A percentile compares a stretch with the other conserved stretches of the same genome.
Conservation (phyloP, 768 basidiomycete genomes). For the Lactifluus echinatus region DNA sequence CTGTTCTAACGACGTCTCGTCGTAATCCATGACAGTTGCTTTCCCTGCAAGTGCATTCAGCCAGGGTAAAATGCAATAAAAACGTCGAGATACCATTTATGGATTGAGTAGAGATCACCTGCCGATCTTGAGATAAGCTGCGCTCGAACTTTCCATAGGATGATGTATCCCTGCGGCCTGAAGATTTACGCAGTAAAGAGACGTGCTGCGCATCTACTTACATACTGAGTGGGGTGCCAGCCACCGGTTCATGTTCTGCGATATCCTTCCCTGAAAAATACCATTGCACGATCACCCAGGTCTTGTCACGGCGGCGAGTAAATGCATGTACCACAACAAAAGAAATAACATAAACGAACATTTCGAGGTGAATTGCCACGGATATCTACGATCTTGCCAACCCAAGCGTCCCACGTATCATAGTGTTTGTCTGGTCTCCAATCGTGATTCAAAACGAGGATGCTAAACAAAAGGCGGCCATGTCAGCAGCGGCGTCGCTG, state of each 20-base stretch:
- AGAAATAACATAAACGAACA: background rate
- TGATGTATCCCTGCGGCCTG: background rate
- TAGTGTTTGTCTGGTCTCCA: background rate
- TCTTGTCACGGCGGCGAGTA: background rate
- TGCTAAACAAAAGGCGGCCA: background rate
- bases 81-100: conserved; percentile 2
- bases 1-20: background rate
- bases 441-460: conserved; percentile 2
- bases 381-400: conserved; percentile 8
- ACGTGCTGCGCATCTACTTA: background rate
- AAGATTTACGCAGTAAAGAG: background rate
- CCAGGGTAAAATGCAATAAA: too few species aligned
- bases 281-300: conserved; percentile 2
- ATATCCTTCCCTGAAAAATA: conserved; percentile 13
- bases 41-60: conserved; percentile 1
- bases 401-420: conserved; percentile 5
- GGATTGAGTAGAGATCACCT: background rate
- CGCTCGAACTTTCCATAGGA: conserved; percentile 14
- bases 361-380: conserved; percentile 9
- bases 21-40: background rate
- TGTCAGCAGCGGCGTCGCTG: background rate
- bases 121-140: background rate
- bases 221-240: background rate
- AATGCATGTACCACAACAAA: background rate
- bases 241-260: background rate